These are phyloP conservation scores for Arabidopsis arenosa DNA, from an alignment of 345 rosid genomes.

Conservation along the genomic window DNA sequence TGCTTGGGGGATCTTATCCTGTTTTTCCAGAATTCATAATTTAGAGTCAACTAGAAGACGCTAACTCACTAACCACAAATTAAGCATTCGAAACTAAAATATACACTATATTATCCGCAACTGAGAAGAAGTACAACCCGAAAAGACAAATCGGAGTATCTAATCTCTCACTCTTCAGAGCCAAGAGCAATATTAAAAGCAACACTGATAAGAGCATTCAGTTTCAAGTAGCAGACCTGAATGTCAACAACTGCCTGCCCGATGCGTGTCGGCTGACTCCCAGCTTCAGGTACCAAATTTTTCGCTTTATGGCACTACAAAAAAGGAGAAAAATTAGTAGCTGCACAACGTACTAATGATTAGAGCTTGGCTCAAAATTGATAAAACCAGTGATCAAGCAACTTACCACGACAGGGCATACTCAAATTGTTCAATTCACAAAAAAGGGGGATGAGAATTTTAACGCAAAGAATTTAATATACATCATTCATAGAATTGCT, in stretches of 20 bases:
- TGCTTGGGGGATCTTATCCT: slow-evolving; percentile 96
- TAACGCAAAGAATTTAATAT: slow-evolving; percentile 17
- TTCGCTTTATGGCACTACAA: slow-evolving; percentile 97
- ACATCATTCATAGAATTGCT: slow-evolving; percentile 36
- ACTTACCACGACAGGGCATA: slow-evolving; percentile 27
- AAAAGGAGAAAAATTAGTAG: slow-evolving; percentile 47
- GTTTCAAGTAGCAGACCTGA: slow-evolving; percentile 68
- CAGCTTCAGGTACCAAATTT: slow-evolving; percentile 98
- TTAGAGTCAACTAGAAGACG: slow-evolving; percentile 33
- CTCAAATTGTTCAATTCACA: slow-evolving; percentile 31
- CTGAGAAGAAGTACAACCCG: slow-evolving; percentile 25
- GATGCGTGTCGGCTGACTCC: slow-evolving; percentile 98
- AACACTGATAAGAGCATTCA: slow-evolving; percentile 28
- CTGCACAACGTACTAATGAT: slow-evolving; percentile 37
- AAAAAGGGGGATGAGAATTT: slow-evolving; percentile 10
- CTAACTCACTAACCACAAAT: slow-evolving; percentile 5
- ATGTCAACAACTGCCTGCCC: slow-evolving; percentile 98
- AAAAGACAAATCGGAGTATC: slow-evolving; percentile 22
- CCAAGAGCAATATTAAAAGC: slow-evolving; percentile 11
- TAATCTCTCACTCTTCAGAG: slow-evolving; percentile 3
- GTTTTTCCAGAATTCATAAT: slow-evolving; percentile 49
- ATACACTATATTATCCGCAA: slow-evolving; percentile 29
- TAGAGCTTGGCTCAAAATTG: slow-evolving; percentile 5
- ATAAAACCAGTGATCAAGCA: slow-evolving; percentile 28
- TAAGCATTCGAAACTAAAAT: no score